These are phyloP conservation scores for Yarrowia bubula DNA, from an alignment of 805 yeast species.

Conservation along the genomic window DNA sequence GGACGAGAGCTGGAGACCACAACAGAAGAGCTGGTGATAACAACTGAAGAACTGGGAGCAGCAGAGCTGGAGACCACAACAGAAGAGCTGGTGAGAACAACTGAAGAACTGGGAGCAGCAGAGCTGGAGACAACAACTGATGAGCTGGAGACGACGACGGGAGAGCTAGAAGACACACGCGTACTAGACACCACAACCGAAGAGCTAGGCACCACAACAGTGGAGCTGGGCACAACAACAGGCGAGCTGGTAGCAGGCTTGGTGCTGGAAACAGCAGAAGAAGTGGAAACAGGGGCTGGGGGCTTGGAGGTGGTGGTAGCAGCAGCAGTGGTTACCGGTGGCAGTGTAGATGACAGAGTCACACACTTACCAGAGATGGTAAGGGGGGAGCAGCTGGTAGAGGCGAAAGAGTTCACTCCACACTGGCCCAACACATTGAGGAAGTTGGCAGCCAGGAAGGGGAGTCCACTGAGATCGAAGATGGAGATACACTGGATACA, in stretches of 20 bases:
- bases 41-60: too few species aligned
- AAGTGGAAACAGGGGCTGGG: background rate
- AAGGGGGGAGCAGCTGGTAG: background rate
- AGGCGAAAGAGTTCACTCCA: background rate
- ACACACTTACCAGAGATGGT: slow-evolving; percentile 13
- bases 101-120: background rate
- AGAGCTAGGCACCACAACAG: background rate
- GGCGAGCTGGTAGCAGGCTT: background rate
- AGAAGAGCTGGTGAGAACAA: too few species aligned
- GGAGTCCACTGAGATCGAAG: background rate
- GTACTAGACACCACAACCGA: background rate
- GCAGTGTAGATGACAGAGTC: background rate
- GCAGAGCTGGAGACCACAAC: too few species aligned
- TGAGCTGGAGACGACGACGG: background rate
- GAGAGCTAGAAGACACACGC: background rate
- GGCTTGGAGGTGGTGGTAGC: background rate
- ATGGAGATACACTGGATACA: slow-evolving; percentile 15
- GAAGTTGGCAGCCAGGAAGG: background rate
- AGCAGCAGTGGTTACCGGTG: background rate
- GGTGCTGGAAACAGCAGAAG: slow-evolving; percentile 2
- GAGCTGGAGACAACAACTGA: background rate
- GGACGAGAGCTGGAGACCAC: too few species aligned
- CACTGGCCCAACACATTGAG: background rate
- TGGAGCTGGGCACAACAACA: background rate
- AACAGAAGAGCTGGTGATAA: too few species aligned